Conservation (phyloP, 805 yeast species). For the Wickerhamomyces subpelliculosus region DNA sequence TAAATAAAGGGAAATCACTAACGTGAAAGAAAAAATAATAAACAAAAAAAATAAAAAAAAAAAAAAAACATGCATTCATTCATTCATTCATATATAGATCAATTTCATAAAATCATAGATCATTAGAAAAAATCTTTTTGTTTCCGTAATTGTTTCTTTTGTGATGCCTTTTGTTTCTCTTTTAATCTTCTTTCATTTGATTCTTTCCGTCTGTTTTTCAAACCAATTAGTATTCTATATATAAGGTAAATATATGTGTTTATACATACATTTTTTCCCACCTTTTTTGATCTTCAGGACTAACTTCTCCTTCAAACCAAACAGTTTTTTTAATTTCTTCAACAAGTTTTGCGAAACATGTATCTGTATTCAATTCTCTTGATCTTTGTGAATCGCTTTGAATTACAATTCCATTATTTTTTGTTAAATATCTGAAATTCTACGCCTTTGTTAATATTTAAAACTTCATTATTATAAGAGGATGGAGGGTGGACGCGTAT, state of each 20-base stretch:
- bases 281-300: constrained; percentile 36
- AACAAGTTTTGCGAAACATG: constrained; percentile 55
- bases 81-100: no score
- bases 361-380: constrained; percentile 46
- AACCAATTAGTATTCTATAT: neutral
- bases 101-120: neutral
- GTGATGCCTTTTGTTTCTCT: constrained; percentile 29
- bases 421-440: constrained; percentile 47
- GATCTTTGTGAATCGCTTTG: constrained; percentile 56
- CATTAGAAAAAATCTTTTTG: constrained; percentile 1
- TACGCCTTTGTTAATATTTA: constrained; percentile 10
- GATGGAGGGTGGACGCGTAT: no score
- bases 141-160: constrained; percentile 31
- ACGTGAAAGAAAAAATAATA: constrained; percentile 2
- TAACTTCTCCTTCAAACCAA: constrained; percentile 40
- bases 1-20: constrained; percentile 26
- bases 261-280: constrained; percentile 45
- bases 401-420: constrained; percentile 44
- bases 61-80: no score
- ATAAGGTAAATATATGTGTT: neutral
- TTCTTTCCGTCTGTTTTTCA: constrained; percentile 11
- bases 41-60: constrained; percentile 1
- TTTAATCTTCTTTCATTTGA: constrained; percentile 29
- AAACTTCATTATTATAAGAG: no score
- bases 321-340: constrained; percentile 42